Conservation (phyloP, 2,329 filamentous ascomycete genomes). For the Rutstroemia sp. region DNA sequence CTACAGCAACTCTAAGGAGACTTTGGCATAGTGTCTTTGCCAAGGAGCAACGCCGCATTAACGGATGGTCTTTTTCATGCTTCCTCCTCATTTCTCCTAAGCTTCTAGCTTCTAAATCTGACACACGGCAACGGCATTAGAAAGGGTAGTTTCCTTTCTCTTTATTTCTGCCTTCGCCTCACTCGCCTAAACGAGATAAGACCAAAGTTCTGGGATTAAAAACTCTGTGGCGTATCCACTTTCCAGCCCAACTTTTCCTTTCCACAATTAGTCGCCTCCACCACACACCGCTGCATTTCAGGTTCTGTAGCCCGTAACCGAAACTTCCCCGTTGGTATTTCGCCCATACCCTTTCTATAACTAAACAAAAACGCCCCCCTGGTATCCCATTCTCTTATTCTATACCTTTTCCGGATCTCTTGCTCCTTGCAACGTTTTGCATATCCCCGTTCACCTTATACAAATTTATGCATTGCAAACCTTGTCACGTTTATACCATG, state of each 20-base stretch:
- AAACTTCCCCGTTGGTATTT: constrained; percentile 1
- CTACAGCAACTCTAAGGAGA: constrained; percentile 4
- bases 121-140: constrained; percentile 5
- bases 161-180: background rate
- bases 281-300: constrained; percentile 8
- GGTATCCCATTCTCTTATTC: background rate
- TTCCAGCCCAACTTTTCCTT: constrained; percentile 2
- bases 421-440: constrained; percentile 10
- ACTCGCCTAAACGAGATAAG: constrained; percentile 1
- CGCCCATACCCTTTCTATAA: background rate
- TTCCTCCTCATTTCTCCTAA: background rate
- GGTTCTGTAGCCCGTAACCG: background rate
- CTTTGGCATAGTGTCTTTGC: background rate
- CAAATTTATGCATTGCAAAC: constrained; percentile 19
- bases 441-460: constrained; percentile 4
- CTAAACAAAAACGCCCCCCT: background rate
- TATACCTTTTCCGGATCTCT: constrained; percentile 5
- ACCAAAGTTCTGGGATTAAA: background rate
- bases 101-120: constrained; percentile 8
- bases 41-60: constrained; percentile 6
- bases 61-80: background rate
- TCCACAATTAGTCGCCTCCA: constrained; percentile 5
- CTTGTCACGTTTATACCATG: constrained; percentile 29
- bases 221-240: constrained; percentile 6
- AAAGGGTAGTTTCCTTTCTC: background rate